Conservation (phyloP, 192 early-diverging fungal species). For the Cladochytrium replicatum region DNA sequence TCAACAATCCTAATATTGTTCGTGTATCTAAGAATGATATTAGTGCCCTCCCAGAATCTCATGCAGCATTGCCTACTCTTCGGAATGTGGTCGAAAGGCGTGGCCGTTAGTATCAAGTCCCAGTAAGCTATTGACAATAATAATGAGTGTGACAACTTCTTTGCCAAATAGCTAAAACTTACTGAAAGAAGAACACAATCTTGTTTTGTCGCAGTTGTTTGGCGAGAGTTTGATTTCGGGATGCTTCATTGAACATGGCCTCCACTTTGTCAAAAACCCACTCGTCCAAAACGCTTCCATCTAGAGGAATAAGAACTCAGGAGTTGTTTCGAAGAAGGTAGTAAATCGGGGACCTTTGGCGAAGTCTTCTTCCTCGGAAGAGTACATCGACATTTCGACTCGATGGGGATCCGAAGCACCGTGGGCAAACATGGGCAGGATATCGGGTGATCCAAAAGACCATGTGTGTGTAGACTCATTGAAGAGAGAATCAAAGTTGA, state of each 20-base stretch:
- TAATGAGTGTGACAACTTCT: neutral
- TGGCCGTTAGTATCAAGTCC: slow-evolving; percentile 96
- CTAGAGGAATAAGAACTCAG: slow-evolving; percentile 30
- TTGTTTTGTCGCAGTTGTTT: slow-evolving; percentile 58
- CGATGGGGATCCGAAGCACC: slow-evolving; percentile 70
- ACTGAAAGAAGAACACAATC: slow-evolving; percentile 86
- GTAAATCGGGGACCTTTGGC: slow-evolving; percentile 36
- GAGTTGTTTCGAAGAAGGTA: slow-evolving; percentile 2
- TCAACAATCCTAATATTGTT: slow-evolving; percentile 82
- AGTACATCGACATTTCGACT: slow-evolving; percentile 89
- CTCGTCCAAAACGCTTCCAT: slow-evolving; percentile 73
- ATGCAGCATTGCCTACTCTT: no score
- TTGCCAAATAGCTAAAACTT: neutral
- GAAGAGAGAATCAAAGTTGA: slow-evolving; percentile 93
- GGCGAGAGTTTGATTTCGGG: slow-evolving; percentile 30
- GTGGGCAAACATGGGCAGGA: slow-evolving; percentile 90
- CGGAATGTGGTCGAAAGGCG: slow-evolving; percentile 68
- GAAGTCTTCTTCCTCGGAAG: slow-evolving; percentile 80
- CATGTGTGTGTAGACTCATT: slow-evolving; percentile 89
- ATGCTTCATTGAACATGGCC: slow-evolving; percentile 48
- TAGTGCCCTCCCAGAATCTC: no score
- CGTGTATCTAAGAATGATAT: no score
- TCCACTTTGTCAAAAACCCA: slow-evolving; percentile 89
- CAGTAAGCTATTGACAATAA: slow-evolving; percentile 42
- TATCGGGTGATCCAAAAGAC: slow-evolving; percentile 97